phyloP scores from a whole-genome alignment of 768 basidiomycete species.

The Trametes sanguinea region DNA sequence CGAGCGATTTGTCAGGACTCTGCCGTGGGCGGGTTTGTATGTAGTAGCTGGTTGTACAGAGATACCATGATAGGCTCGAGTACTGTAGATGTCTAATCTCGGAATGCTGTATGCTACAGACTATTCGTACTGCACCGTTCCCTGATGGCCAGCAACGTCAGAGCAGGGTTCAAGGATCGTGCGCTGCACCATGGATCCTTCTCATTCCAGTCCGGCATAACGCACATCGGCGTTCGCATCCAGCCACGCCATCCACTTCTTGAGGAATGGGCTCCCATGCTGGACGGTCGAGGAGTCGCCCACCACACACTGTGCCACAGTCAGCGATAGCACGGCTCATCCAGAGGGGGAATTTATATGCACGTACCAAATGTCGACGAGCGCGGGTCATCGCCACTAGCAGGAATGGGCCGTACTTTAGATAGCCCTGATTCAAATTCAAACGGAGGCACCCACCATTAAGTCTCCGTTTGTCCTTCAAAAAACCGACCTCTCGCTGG shows the following conservation, averaged over 20 bases:
- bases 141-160: background rate
- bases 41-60: conserved; percentile 8
- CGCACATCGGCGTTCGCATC: conserved; percentile 89
- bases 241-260: conserved; percentile 89
- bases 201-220: conserved; percentile 68
- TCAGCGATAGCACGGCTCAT: background rate
- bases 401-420: background rate
- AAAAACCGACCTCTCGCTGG: conserved; percentile 88
- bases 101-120: conserved; percentile 12
- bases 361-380: conserved; percentile 80
- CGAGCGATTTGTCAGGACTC: background rate
- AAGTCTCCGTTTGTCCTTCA: conserved; percentile 88
- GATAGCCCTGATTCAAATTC: too few relatives aligned
- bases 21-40: background rate
- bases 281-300: conserved; percentile 92
- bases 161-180: background rate
- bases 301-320: conserved; percentile 70
- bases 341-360: background rate
- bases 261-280: conserved; percentile 82
- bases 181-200: background rate
- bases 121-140: background rate
- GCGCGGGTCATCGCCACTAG: conserved; percentile 92
- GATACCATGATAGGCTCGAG: background rate
- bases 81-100: conserved; percentile 16
- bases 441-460: conserved; percentile 55